Evolutionary conservation across 306 rosid species (phyloP).

Genomic region (Delonix regia): DNA sequence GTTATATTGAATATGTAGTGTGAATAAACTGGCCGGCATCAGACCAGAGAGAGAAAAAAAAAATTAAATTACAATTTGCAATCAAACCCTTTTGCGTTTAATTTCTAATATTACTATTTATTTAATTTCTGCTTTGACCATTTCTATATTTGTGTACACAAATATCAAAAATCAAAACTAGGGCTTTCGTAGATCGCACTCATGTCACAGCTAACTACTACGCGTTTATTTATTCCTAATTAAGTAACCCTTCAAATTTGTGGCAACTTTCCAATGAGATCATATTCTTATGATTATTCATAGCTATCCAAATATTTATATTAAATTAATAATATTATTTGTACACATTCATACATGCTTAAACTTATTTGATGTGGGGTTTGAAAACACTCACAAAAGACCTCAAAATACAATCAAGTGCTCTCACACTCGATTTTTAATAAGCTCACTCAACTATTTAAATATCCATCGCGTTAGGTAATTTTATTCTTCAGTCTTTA

Average conservation of each 20-base stretch:
- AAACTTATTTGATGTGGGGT: too few relatives aligned
- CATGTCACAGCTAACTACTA: constrained; percentile 9
- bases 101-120: not conserved
- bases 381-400: too few relatives aligned
- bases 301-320: too few relatives aligned
- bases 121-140: constrained; percentile 10
- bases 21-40: constrained; percentile 38
- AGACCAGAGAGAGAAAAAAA: not conserved
- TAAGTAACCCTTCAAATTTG: not conserved
- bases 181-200: constrained; percentile 13
- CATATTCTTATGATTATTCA: too few relatives aligned
- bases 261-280: too few relatives aligned
- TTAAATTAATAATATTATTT: too few relatives aligned
- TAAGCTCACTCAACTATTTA: too few relatives aligned
- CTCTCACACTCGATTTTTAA: too few relatives aligned
- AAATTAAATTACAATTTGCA: constrained; percentile 16
- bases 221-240: not conserved
- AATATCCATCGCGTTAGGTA: too few relatives aligned
- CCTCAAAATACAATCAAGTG: too few relatives aligned
- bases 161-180: not conserved
- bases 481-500: too few relatives aligned
- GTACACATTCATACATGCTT: too few relatives aligned
- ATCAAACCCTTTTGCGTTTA: constrained; percentile 4
- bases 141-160: constrained; percentile 7
- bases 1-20: constrained; percentile 3